Conservation (phyloP, 148 eudicot species). For the Bassia scoparia region DNA sequence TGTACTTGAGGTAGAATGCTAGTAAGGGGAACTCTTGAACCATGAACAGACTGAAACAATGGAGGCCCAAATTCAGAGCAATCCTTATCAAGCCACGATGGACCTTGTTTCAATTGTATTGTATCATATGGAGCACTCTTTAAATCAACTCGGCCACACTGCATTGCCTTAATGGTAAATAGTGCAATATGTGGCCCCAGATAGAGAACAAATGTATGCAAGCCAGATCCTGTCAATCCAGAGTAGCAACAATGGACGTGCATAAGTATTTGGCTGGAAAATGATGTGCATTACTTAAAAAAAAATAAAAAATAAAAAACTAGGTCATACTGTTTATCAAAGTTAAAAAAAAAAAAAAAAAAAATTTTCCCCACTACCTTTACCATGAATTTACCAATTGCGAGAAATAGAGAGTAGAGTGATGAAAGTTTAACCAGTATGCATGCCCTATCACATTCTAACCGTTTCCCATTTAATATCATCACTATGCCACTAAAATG, state of each 20-base stretch:
- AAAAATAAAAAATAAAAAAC: too few species aligned
- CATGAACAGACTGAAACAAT: slow-evolving; percentile 48
- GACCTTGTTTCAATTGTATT: slow-evolving; percentile 69
- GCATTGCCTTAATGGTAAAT: slow-evolving; percentile 87
- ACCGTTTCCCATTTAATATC: background rate
- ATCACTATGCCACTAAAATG: background rate
- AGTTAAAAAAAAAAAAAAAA: too few species aligned
- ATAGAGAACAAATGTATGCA: slow-evolving; percentile 96
- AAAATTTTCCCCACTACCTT: too few species aligned
- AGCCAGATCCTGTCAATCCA: slow-evolving; percentile 70
- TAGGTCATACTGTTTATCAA: too few species aligned
- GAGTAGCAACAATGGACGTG: background rate
- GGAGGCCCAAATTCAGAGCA: slow-evolving; percentile 87
- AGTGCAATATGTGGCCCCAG: slow-evolving; percentile 96
- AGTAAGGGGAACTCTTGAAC: slow-evolving; percentile 67
- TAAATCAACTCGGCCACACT: slow-evolving; percentile 94
- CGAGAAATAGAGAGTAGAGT: background rate
- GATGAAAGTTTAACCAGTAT: background rate
- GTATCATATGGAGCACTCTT: slow-evolving; percentile 96
- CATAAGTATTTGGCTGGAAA: background rate
- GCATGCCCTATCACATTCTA: background rate
- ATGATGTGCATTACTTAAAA: too few species aligned
- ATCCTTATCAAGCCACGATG: slow-evolving; percentile 92
- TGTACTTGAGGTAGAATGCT: slow-evolving; percentile 94
- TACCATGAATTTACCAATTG: too few species aligned